Conservation (phyloP, 2,329 filamentous ascomycete genomes). For the Plectosphaerella sp. region DNA sequence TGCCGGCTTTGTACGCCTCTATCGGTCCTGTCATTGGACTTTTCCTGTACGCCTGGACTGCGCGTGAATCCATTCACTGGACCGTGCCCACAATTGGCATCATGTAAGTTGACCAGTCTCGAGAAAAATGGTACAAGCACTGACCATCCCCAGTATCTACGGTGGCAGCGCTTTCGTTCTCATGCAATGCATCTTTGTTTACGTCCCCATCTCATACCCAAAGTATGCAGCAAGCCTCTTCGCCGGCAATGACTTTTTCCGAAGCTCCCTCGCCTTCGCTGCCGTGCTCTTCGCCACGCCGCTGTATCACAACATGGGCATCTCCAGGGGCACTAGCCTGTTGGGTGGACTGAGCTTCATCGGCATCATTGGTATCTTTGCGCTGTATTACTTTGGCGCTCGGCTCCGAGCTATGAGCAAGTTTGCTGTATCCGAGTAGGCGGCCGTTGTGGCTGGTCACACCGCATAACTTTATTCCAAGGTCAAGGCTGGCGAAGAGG, state of each 20-base stretch:
- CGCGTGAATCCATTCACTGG: conserved; percentile 47
- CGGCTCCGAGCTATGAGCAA: conserved; percentile 50
- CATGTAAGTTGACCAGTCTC: conserved; percentile 17
- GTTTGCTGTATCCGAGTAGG: conserved; percentile 40
- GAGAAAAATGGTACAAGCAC: no score
- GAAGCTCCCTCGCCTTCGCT: conserved; percentile 53
- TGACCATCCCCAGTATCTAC: conserved; percentile 34
- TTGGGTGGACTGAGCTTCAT: conserved; percentile 51
- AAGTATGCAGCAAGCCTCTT: conserved; percentile 55
- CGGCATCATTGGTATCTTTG: conserved; percentile 54
- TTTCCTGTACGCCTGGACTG: conserved; percentile 58
- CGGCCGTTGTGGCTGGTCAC: no score
- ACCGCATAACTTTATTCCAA: no score
- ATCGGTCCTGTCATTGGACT: conserved; percentile 54
- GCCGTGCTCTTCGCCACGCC: conserved; percentile 57
- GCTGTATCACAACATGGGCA: conserved; percentile 54
- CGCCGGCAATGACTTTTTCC: conserved; percentile 57
- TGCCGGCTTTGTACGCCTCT: conserved; percentile 48
- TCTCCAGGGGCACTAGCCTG: conserved; percentile 52
- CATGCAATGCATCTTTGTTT: conserved; percentile 57
- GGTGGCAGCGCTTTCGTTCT: conserved; percentile 47
- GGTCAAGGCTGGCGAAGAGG: no score
- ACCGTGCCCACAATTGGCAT: conserved; percentile 54
- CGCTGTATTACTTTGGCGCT: conserved; percentile 53
- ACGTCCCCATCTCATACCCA: conserved; percentile 52